These are phyloP conservation scores for Heterobasidion annosum DNA, from an alignment of 1,284 basidiomycete genomes.

Conservation along the genomic window DNA sequence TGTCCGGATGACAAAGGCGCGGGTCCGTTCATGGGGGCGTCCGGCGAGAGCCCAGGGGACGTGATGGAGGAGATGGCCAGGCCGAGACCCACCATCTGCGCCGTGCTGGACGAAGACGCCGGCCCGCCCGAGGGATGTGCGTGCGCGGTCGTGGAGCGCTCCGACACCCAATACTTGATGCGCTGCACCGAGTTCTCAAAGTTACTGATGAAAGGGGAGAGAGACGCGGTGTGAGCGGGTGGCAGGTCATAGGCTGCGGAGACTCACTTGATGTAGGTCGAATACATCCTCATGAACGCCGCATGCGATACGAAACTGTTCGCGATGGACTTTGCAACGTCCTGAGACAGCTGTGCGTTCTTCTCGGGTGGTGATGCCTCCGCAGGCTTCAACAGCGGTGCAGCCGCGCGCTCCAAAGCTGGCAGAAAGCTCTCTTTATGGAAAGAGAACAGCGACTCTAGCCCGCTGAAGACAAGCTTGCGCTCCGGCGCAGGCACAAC, in stretches of 20 bases:
- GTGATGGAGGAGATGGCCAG: conserved; percentile 50
- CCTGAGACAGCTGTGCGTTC: conserved; percentile 66
- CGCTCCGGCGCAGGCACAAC: conserved; percentile 84
- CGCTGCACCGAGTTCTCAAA: conserved; percentile 87
- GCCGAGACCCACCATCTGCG: conserved; percentile 56
- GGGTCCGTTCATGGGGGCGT: conserved; percentile 19
- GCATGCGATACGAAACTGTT: conserved; percentile 88
- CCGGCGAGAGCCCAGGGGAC: conserved; percentile 33
- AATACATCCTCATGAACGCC: conserved; percentile 97
- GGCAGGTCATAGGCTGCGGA: conserved; percentile 2
- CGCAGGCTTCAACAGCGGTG: conserved; percentile 48
- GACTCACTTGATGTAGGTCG: conserved; percentile 89
- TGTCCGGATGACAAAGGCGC: conserved; percentile 56
- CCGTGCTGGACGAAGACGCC: conserved; percentile 51
- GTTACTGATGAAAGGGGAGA: conserved; percentile 45
- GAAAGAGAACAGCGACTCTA: conserved; percentile 88
- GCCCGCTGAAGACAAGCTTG: conserved; percentile 87
- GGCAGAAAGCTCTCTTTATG: conserved; percentile 91
- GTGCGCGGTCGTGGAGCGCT: conserved; percentile 32
- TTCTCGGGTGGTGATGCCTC: conserved; percentile 45
- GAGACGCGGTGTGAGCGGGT: conserved; percentile 4
- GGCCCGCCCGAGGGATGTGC: conserved; percentile 33
- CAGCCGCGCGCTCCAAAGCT: conserved; percentile 70
- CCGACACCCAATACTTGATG: conserved; percentile 75
- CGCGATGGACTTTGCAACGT: conserved; percentile 77